Evolutionary conservation across 305 asterid species (phyloP).

Genomic region (Solanum hybrid): DNA sequence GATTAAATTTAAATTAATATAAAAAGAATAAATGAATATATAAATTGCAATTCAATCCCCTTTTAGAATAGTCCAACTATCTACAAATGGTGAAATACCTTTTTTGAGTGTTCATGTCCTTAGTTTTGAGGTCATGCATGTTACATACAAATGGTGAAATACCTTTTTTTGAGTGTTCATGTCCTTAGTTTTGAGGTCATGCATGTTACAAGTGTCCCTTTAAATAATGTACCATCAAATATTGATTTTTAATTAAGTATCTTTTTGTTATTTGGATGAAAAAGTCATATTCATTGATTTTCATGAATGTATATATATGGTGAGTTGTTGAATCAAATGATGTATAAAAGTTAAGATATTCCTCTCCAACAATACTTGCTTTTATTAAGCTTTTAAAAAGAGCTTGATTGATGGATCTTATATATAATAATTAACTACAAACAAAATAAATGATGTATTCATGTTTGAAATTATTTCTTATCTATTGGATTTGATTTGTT

Average conservation of each 20-base stretch:
- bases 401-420: background rate
- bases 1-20: too few species aligned
- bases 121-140: background rate
- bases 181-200: background rate
- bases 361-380: background rate
- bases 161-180: too few species aligned
- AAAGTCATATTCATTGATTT: background rate
- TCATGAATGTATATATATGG: background rate
- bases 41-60: background rate
- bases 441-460: background rate
- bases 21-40: background rate
- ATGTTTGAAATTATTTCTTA: background rate
- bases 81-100: background rate
- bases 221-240: background rate
- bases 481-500: background rate
- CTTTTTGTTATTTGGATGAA: background rate
- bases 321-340: background rate
- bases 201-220: background rate
- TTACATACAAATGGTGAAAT: background rate
- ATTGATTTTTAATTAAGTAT: background rate
- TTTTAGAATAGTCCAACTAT: background rate
- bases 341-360: background rate
- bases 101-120: background rate
- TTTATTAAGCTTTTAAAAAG: background rate
- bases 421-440: background rate